phyloP scores from a whole-genome alignment of 2,329 filamentous ascomycete genomes.

The Bisporella sp. region DNA sequence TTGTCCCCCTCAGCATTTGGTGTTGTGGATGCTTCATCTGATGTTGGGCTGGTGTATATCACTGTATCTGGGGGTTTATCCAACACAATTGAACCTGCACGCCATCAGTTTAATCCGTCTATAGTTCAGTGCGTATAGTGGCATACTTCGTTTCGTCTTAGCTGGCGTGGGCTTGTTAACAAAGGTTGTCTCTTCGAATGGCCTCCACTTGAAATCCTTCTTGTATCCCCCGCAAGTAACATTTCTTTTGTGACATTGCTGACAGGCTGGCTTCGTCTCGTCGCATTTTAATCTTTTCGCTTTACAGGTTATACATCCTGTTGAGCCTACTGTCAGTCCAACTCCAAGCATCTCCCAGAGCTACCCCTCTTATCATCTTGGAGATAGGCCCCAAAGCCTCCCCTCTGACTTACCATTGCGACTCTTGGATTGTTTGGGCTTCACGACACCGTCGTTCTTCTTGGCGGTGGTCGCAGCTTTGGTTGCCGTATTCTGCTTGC shows the following conservation, averaged over 20 bases:
- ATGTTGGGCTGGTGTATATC: slow-evolving; percentile 11
- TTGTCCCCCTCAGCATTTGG: slow-evolving; percentile 18
- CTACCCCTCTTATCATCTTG: slow-evolving; percentile 14
- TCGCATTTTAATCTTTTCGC: slow-evolving; percentile 68
- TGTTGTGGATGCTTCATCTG: slow-evolving; percentile 20
- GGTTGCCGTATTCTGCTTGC: slow-evolving; percentile 19
- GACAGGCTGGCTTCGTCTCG: slow-evolving; percentile 61
- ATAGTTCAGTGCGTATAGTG: background rate
- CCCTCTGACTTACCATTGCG: slow-evolving; percentile 55
- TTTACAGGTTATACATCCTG: slow-evolving; percentile 66
- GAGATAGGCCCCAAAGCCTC: slow-evolving; percentile 15
- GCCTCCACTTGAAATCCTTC: slow-evolving; percentile 70
- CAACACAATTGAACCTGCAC: slow-evolving; percentile 6
- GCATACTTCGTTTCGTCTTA: slow-evolving; percentile 20
- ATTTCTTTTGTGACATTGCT: slow-evolving; percentile 58
- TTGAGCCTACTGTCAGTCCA: slow-evolving; percentile 13
- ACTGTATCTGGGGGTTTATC: slow-evolving; percentile 15
- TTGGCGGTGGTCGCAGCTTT: slow-evolving; percentile 13
- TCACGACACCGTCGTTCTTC: slow-evolving; percentile 36
- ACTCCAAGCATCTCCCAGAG: slow-evolving; percentile 4
- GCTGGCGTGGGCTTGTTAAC: slow-evolving; percentile 30
- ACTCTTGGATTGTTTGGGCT: slow-evolving; percentile 68
- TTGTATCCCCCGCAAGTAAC: slow-evolving; percentile 65
- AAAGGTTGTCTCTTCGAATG: slow-evolving; percentile 58
- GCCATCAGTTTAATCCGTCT: slow-evolving; percentile 9